Base-by-base conservation (phyloP, 805 yeast genomes). In the Candida mattraensis region DNA sequence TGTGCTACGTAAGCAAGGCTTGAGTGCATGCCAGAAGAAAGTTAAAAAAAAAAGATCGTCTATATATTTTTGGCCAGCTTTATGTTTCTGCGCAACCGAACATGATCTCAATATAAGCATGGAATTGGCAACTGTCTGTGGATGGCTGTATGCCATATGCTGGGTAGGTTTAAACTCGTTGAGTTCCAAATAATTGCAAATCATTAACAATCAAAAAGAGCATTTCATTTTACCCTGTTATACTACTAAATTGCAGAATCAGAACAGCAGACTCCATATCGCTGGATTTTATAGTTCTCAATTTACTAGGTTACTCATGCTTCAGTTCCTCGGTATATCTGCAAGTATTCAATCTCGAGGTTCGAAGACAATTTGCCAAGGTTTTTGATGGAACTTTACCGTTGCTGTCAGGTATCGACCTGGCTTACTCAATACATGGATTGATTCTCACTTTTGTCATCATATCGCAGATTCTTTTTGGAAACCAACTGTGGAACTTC, bases 381-480 rank as follows among this genome's bases (percentile, higher is more conserved):
- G 39, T 41, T 13, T 58, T 58, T 39, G 55, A 72, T 53, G 58
- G 54, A 3, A 50, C 49, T 18, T 36, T 51, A 28, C 80, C 79
- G 2, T 45, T 69, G 15, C 58, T 72, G 7, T 59, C 76, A 1
- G 28, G 33, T 3, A 66, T 70, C 15, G 82, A 76, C 52, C 44
- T 75, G 11, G 52, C 65, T 18, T 76, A 74, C 42, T 63, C 76
- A 3, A 34, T 55, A 4, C 80, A 76, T 53, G 80, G 81, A 0
- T 47, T 69, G 6, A 6, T 63, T 0, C 28, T 75, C 37, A 69
- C 71, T 23, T 15, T 61, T 5, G 54, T 73, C 1, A 54, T 64
- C 6, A 45, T 66, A 7, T 54, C 59, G 30, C 78, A 72, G 50
- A 45, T 71, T 6, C 20, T 61, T 5, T 52, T 48, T 25, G 70